Evolutionary conservation across 176 grass and related monocot species (phyloP), one percentile per base, ranked within the genome.

Genomic region (Juncus inflexus): DNA sequence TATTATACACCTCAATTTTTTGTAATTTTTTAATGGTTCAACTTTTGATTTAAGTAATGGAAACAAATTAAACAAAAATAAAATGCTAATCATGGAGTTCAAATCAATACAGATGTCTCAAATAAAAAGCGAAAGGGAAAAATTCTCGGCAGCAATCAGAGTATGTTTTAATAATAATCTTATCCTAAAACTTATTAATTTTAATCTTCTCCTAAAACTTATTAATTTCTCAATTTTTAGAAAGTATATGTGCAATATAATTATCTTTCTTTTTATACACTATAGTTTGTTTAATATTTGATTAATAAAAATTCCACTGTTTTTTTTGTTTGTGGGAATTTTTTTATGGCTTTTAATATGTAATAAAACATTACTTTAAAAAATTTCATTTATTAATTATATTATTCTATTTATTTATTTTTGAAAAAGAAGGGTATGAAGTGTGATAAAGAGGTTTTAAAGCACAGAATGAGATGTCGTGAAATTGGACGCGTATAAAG

Each of bases 401-500:
- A 42, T 40, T 75, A 52, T 52, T 6, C n/a, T 63, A 10, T 5
- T 19, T 64, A 64, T 51, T 64, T 55, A 52, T n/a, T 62, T 74
- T 61, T 39, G 35, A 58, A 61, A n/a, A 74, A 99, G 88, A 83
- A 89, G 53, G 67, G 62, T 65, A 77, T 35, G 10, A 67, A 10
- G 50, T 63, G 68, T 57, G 74, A 73, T 42, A 99, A 80, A 62
- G 88, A 99, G 75, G 83, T 52, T 35, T 80, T 77, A 13, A 77
- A 78, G 57, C 77, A 79, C 54, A 75, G 78, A 37, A 72, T 79
- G 74, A 75, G 64, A 60, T 68, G 76, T 63, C 40, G 61, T 9
- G 61, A 59, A 86, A 14, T 78, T 92, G 36, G 94, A 92, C 42
- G 77, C 77, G 3, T 66, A 78, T 3, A 85, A 81, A 7, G 78